These are phyloP conservation scores for Cryphonectria parasitica DNA, from an alignment of 2,329 filamentous ascomycete genomes.

Conservation along the genomic window DNA sequence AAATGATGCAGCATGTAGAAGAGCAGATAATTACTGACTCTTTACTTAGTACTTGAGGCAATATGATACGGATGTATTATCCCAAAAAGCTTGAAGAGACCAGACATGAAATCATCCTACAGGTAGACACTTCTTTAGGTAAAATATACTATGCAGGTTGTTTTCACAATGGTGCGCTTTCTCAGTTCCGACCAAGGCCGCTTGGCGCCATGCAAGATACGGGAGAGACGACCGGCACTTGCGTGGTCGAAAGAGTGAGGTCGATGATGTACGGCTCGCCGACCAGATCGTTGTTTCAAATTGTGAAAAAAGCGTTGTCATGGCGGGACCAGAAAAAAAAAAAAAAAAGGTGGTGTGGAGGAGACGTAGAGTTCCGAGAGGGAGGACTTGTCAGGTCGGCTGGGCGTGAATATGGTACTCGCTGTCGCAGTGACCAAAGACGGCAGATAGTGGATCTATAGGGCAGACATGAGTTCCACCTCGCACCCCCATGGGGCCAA, in stretches of 20 bases:
- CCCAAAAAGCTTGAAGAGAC: neutral
- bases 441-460: conserved; percentile 10
- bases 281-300: neutral
- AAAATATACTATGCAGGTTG: neutral
- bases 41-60: conserved; percentile 9
- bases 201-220: neutral
- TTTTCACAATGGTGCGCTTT: neutral
- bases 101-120: conserved; percentile 13
- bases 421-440: neutral
- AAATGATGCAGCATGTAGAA: neutral
- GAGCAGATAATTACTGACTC: conserved; percentile 8
- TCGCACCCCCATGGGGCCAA: neutral
- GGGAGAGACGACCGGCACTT: neutral
- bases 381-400: neutral
- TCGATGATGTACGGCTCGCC: neutral
- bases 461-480: neutral
- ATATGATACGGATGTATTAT: neutral
- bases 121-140: neutral
- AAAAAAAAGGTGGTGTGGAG: neutral
- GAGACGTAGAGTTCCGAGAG: neutral
- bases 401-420: neutral
- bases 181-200: neutral
- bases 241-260: neutral
- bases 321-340: neutral
- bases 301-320: neutral